Base-by-base conservation (phyloP, 2,329 filamentous ascomycete genomes). In the Lojkania enalia region DNA sequence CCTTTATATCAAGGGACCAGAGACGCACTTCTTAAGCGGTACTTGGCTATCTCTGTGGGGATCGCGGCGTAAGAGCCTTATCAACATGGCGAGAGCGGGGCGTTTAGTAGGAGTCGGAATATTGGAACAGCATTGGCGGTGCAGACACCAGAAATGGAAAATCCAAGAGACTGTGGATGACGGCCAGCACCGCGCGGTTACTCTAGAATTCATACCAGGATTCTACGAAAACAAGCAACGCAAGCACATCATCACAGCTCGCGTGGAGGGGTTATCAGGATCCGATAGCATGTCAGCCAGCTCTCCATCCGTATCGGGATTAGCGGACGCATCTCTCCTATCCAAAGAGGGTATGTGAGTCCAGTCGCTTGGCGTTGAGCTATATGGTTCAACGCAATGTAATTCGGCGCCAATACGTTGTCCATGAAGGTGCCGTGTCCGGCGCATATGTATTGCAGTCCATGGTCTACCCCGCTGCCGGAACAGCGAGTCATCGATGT, bases 301-400 rank as follows among this genome's bases (percentile, higher is more conserved):
- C 55, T 46, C 45, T 47, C 37, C 46, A 46, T 39, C 52, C 52
- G 43, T 19, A 42, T 60, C 23, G 42, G 55, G 59, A 20, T 52
- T 63, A 61, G 54, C 51, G 51, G 39, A 13, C 2, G 33, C 9
- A 36, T 30, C n/a, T 27, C 23, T 44, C 25, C 46, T 57, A 59
- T 51, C 64, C 64, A 32, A 58, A 58, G 45, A 38, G 18, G 54
- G 66, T 68, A 67, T 66, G 37, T 31, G 51, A 63, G 51, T 64
- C 64, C 63, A 55, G 55, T 25, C 30, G 23, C 19, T 57, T 55
- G 57, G 54, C 58, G 51, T 46, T 43, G 35, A 42, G 27, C 35
- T 39, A n/a, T 40, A n/a, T 27, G 29, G 18, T 35, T 36, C 31
- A 46, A 27, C 33, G 15, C 16, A 23, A 32, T 40, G 46, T 21